Base-by-base conservation (phyloP, 2,329 filamentous ascomycete genomes). In the Penicillium italicum region DNA sequence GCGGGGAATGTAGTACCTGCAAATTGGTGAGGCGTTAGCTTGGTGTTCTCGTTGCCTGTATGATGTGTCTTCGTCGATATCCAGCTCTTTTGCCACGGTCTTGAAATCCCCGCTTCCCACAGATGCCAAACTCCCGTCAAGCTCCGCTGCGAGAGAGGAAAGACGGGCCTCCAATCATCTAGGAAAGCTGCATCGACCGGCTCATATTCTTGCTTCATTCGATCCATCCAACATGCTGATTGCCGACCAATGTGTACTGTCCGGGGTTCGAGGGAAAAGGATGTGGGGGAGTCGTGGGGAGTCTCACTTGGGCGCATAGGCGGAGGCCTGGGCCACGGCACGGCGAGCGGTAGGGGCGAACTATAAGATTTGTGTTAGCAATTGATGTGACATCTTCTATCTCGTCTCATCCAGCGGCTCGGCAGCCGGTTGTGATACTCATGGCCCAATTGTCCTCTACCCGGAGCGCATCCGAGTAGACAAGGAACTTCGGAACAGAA, bases 231-330 rank as follows among this genome's bases (percentile, higher is more conserved):
- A 33, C 20, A 26, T 33, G 38, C n/a, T 14, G 12, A 36, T 20
- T 30, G 20, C 16, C 18, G 26, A 28, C 42, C 7, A 44, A 55
- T 16, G 22, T 41, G 40, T 34, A 28, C n/a, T 26, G 18, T 34
- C 12, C 40, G 31, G 47, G 55, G 26, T 53, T 43, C 36, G 48
- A 40, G 28, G 34, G 8, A 26, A 10, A 10, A 31, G 40, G 16
- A 5, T 36, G 31, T 28, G 43, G 54, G 63, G 59, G 28, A 33
- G n/a, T n/a, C n/a, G n/a, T n/a, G n/a, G n/a, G n/a, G n/a, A 45
- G 24, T 66, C 73, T 72, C 78, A 86, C 82, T 82, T 78, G 58
- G 83, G 83, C 53, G 80, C 82, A 68, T 80, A 84, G 54, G 79
- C 79, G 69, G 80, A 83, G 58, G 79, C 76, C 68, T 78, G 72